Evolutionary conservation across 2,329 filamentous ascomycete genomes (phyloP).

Genomic region (Calonectria pteridis): DNA sequence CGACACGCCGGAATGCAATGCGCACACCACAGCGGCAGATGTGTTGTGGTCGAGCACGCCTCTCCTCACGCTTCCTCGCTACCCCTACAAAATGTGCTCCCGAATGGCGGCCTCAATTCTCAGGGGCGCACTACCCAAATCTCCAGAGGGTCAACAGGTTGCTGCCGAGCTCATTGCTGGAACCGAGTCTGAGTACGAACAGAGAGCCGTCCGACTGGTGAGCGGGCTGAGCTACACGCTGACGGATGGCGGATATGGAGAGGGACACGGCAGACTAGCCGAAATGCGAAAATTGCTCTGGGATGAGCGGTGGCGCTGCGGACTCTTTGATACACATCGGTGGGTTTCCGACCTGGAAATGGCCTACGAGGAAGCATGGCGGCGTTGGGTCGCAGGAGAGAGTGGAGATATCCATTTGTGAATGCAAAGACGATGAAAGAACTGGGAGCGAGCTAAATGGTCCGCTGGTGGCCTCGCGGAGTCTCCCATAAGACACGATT

Average conservation of each 20-base stretch:
- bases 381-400: conserved; percentile 85
- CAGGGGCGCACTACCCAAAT: conserved; percentile 85
- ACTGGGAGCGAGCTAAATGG: background rate
- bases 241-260: conserved; percentile 58
- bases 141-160: conserved; percentile 73
- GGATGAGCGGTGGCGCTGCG: conserved; percentile 85
- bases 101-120: conserved; percentile 97
- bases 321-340: conserved; percentile 88
- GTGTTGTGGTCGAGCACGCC: conserved; percentile 97
- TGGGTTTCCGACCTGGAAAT: conserved; percentile 93
- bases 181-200: conserved; percentile 88
- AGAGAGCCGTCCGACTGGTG: conserved; percentile 77
- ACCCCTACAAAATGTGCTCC: conserved; percentile 98
- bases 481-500: background rate
- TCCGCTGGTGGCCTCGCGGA: background rate
- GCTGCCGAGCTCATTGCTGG: conserved; percentile 81
- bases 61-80: conserved; percentile 88
- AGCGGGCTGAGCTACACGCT: conserved; percentile 70
- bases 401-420: conserved; percentile 93
- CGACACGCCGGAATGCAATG: conserved; percentile 98
- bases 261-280: conserved; percentile 76
- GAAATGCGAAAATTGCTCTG: conserved; percentile 87
- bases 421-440: background rate
- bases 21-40: conserved; percentile 96
- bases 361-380: conserved; percentile 91